Conservation (phyloP, 345 rosid genomes). For the Heritiera littoralis region DNA sequence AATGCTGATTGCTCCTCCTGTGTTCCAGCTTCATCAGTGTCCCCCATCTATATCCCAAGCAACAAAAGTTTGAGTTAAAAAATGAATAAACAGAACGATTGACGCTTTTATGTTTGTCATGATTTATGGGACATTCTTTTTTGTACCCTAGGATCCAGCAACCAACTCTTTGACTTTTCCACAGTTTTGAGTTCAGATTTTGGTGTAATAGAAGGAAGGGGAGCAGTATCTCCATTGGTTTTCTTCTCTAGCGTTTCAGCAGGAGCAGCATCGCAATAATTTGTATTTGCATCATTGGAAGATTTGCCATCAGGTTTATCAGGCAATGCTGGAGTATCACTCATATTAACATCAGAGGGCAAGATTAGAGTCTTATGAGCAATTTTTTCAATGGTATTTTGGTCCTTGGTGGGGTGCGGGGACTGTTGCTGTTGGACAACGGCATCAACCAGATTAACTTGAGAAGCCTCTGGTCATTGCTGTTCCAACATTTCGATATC, state of each 20-base stretch:
- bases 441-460: conserved; percentile 33
- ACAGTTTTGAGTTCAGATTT: conserved; percentile 34
- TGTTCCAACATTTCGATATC: conserved; percentile 46
- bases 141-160: conserved; percentile 65
- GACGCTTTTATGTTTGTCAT: conserved; percentile 1
- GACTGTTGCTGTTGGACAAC: conserved; percentile 33
- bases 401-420: conserved; percentile 13
- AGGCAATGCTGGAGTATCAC: conserved; percentile 31
- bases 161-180: conserved; percentile 55
- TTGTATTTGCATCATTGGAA: conserved; percentile 13
- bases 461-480: conserved; percentile 34
- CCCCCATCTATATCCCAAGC: conserved; percentile 50
- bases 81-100: neutral
- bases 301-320: conserved; percentile 24
- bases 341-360: conserved; percentile 44
- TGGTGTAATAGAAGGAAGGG: conserved; percentile 30
- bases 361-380: conserved; percentile 41
- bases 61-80: conserved; percentile 13
- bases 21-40: conserved; percentile 61
- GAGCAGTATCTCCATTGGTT: conserved; percentile 25
- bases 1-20: conserved; percentile 63
- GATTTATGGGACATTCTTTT: neutral
- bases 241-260: conserved; percentile 29
- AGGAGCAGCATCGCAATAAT: conserved; percentile 13
- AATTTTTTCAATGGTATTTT: conserved; percentile 29